Evolutionary conservation across 2,329 filamentous ascomycete species (phyloP).

Genomic region (Scortechinia acanthostroma): DNA sequence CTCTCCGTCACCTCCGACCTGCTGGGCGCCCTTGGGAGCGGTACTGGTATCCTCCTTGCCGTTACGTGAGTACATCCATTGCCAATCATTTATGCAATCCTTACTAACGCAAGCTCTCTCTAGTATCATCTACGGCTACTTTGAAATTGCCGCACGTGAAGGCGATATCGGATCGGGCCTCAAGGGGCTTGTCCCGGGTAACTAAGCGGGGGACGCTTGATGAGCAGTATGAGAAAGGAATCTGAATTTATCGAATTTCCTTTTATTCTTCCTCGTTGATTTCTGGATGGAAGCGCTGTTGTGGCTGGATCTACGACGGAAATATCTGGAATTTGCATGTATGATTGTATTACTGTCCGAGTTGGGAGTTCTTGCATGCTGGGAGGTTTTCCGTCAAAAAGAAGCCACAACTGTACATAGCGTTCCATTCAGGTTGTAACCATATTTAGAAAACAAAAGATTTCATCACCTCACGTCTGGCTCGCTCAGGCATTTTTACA

Average conservation of each 20-base stretch:
- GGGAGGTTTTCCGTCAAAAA: neutral
- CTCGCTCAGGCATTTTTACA: too few relatives aligned
- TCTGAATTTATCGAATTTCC: too few relatives aligned
- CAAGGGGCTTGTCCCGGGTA: constrained; percentile 36
- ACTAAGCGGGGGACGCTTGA: neutral
- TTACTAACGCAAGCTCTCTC: constrained; percentile 3
- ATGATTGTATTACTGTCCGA: neutral
- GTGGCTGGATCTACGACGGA: neutral
- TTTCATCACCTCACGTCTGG: neutral
- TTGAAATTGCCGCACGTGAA: constrained; percentile 98
- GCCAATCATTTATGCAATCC: neutral
- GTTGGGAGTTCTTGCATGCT: neutral
- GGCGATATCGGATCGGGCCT: constrained; percentile 76
- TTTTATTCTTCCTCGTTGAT: neutral
- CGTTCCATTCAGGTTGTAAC: neutral
- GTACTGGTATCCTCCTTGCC: constrained; percentile 94
- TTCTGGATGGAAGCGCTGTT: neutral
- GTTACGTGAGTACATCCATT: constrained; percentile 72
- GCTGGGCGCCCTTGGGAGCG: constrained; percentile 88
- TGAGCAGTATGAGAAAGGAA: constrained; percentile 1
- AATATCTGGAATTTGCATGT: neutral
- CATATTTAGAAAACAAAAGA: neutral
- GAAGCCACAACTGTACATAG: constrained; percentile 1
- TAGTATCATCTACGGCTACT: constrained; percentile 98
- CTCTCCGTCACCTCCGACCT: constrained; percentile 93